Percentiles rank a stretch among this genome's conserved stretches.
These are phyloP conservation scores for Chlamydomonas schloesseri DNA, from an alignment of 139 green algal genomes.

Conservation along the genomic window DNA sequence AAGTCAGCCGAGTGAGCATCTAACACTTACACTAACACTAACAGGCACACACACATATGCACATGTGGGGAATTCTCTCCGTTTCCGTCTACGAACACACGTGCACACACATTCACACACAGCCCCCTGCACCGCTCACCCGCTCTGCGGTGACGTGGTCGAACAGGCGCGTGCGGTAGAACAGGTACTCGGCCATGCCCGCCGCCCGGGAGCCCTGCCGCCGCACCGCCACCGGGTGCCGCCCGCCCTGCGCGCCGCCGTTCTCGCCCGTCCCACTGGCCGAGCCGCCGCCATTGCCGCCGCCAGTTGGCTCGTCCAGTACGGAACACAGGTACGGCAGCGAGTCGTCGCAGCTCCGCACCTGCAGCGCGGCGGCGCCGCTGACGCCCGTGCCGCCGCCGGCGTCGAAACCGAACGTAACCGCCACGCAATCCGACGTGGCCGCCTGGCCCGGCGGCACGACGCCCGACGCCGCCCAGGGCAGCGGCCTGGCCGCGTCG, in stretches of 20 bases:
- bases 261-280: neutral
- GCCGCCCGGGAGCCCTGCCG: neutral
- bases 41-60: neutral
- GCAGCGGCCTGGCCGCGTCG: neutral
- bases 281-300: neutral
- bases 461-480: neutral
- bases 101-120: too few species aligned
- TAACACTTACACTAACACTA: too few species aligned
- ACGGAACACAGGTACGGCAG: constrained; percentile 14
- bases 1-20: too few species aligned
- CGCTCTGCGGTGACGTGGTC: neutral
- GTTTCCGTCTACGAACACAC: too few species aligned
- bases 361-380: neutral
- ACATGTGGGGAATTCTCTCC: neutral
- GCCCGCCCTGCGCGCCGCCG: neutral
- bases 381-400: neutral
- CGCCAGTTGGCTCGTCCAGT: neutral
- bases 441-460: neutral
- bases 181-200: constrained; percentile 15
- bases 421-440: neutral
- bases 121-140: neutral
- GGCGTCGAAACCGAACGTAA: neutral
- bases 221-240: neutral
- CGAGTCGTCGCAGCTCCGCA: neutral
- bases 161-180: neutral